Evolutionary conservation across 2,329 filamentous ascomycete species (phyloP), one percentile per base, ranked within the genome.

Genomic region (Fusarium coicis): DNA sequence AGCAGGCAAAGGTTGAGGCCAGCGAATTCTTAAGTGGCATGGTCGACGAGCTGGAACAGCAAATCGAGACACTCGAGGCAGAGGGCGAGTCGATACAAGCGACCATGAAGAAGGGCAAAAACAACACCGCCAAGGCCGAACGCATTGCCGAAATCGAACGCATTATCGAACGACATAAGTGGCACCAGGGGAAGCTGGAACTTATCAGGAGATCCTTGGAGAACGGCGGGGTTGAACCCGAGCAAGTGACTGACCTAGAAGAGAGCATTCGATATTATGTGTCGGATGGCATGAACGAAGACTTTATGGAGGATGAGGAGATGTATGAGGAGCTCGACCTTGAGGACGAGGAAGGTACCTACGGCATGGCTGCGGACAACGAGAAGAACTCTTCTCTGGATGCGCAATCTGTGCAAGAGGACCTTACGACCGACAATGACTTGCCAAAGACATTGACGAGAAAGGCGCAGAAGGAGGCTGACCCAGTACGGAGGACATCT

Each of bases 241-340:
- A 95, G 10, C 92, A 96, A 81, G 95, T 99, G 75, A 92, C 90
- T 73, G 93, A 96, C 5, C 86, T 98, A 60, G 94, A 98, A 81
- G 96, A 98, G 76, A 92, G 91, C 81, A 98, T 99, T 82, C 92
- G 92, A 77, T 98, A 98, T 84, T 99, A 98, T 81, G 95, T 98
- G 54, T 91, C 95, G 61, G 95, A 96, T 80, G 95, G 95, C 75
- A 91, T 93, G 84, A 94, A 93, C 75, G 89, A 93, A 50, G 96
- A 98, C 80, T 98, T 94, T 83, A 92, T 94, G 82, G 95, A 98
- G 78, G 95, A 98, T 80, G 96, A 99, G 78, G 92, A 90, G 73
- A 92, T 99, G 83, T 99, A 98, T 85, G 95, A 99, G 80, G 96
- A 98, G 62, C 88, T 98, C 63, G 93, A 95, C 78, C 89, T 99